Base-by-base conservation (phyloP, 371 early-diverging fungal species). In the Zychaea mexicana region DNA sequence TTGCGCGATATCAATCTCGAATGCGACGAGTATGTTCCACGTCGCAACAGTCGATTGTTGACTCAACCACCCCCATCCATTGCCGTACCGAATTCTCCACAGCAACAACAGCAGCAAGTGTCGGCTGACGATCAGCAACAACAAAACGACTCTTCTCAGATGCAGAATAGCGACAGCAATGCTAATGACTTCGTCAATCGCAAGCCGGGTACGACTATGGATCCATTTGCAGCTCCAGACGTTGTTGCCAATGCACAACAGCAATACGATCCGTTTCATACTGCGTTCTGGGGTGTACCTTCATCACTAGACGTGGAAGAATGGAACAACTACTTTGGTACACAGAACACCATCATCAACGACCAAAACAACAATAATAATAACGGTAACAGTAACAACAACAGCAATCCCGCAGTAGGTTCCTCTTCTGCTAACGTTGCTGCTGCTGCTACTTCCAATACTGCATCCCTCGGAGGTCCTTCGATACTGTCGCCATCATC, bases 201-300 rank as follows among this genome's bases (percentile, higher is more conserved):
- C 1, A 45, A 45, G n/a, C 21, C 36, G 10, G 47, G 57, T 6
- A 60, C 75, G 1, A 65, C 77, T 2, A 71, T 70, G 57, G 78
- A 78, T 66, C 75, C 75, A 22, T 78, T 78, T 71, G 73, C 69
- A 7, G 75, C 77, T 5, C 76, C 75, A 1, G 78, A 69, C 6
- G 71, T 74, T 13, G 70, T 82, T 38, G 65, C 65, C 19, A 61
- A 57, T 0, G 57, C 66, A 15, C 66, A 68, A 10, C 64, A 57
- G 46, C 62, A 62, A 26, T 60, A 45, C 32, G 70, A 66, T 53
- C 66, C 67, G 5, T 46, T 66, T 7, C 60, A 55, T 28, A 55
- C 70, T n/a, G 70, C 70, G 0, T 66, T 70, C 22, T 69, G 69
- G 69, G 69, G 69, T 31, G 64, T 69, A 2, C 69, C 69, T 8